phyloP scores from a whole-genome alignment of 2,329 filamentous ascomycete genomes.

The Penicillium sp. region DNA sequence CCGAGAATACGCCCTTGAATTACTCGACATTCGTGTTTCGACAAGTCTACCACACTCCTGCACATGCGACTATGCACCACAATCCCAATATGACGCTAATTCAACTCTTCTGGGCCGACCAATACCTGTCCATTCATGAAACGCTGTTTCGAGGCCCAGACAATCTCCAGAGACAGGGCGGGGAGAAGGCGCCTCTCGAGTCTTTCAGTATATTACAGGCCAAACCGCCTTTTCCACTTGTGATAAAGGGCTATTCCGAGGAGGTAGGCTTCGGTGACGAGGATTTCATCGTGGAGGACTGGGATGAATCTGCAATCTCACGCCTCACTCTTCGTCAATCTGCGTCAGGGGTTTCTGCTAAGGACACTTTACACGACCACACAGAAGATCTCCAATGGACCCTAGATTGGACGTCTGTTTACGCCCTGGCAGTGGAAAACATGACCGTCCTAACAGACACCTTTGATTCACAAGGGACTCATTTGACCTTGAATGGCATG shows the following conservation, averaged over 20 bases:
- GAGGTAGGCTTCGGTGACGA: constrained; percentile 16
- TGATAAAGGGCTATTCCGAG: constrained; percentile 6
- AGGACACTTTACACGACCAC: not conserved
- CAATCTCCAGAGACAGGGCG: constrained; percentile 6
- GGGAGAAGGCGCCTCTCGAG: constrained; percentile 14
- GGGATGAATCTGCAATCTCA: constrained; percentile 28
- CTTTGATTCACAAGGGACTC: not conserved
- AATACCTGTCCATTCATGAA: constrained; percentile 35
- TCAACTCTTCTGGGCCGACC: constrained; percentile 38
- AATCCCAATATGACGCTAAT: constrained; percentile 27
- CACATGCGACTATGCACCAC: constrained; percentile 16
- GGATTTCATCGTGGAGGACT: constrained; percentile 41
- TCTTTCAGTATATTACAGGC: constrained; percentile 20
- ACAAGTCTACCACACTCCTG: constrained; percentile 27
- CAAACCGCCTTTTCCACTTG: constrained; percentile 19
- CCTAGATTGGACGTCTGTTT: constrained; percentile 29
- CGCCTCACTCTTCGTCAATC: constrained; percentile 7
- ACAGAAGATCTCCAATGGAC: constrained; percentile 26
- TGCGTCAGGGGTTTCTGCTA: constrained; percentile 7
- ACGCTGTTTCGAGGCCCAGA: constrained; percentile 28
- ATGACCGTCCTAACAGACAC: constrained; percentile 1
- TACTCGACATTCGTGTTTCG: constrained; percentile 36
- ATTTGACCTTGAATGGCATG: constrained; percentile 21
- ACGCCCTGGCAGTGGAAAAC: constrained; percentile 24
- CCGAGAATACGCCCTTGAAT: constrained; percentile 8